Base-by-base conservation (phyloP, 345 rosid genomes). In the Trapa incisa region DNA sequence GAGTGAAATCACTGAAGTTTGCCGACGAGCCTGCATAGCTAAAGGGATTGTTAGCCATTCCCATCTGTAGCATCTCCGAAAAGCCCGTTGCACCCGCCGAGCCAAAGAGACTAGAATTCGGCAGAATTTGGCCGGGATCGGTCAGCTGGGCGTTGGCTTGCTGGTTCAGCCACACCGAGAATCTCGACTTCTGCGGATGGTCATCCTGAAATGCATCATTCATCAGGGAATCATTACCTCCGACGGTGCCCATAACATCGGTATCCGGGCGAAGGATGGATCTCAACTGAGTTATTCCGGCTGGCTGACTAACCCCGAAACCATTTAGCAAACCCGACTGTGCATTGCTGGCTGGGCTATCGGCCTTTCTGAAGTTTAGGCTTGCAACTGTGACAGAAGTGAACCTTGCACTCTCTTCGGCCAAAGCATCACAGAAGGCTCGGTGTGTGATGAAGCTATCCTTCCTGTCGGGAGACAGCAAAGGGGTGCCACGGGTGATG, bases 381-480 rank as follows among this genome's bases (percentile, higher is more conserved):
- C 84, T 87, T 4, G 88, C 70, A 10, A 86, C 4, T 50, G 73
- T 47, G 15, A 71, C 81, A 7, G 96, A 80, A 65, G 78, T 81
- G 75, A 85, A 69, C 69, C 96, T 86, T 15, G 85, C 85, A 72
- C 89, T 82, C 67, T 92, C 97, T 67, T 89, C 98, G 0, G 92
- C 84, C 47, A 92, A 80, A 48, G 98, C 97, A 56, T 92, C 98
- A 17, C 98, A 92, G 54, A 92, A 92, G 14, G 98, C 98, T 78
- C 98, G 81, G 68, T 92, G 98, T 17, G 98, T 92, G 68, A 88
- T 92, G 68, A 92, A 92, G 72, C 97, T 92, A 69, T 92, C 98
- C 79, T 92, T 92, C 84, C 98, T 92, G 83, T 75, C 29, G 29
- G 29, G 29, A 22, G 29, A 22, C 29, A 22, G 29, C 29, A 22